These are phyloP conservation scores for Neurospora africana DNA, from an alignment of 495 filamentous ascomycete species.

Conservation along the genomic window DNA sequence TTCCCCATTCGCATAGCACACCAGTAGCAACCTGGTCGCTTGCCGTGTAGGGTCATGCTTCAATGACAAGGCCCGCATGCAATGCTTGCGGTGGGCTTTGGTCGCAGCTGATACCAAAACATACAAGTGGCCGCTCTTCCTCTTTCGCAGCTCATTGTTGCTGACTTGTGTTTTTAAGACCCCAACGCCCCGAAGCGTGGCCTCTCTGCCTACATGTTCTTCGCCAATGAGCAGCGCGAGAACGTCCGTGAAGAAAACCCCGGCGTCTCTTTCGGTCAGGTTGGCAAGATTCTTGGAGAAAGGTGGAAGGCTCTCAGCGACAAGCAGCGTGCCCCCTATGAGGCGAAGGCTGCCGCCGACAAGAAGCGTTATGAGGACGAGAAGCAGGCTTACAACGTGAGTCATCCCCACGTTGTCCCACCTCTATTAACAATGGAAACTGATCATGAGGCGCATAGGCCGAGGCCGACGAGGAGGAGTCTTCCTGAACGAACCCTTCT, in stretches of 20 bases:
- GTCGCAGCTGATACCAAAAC: not conserved
- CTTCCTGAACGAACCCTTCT: conserved; percentile 21
- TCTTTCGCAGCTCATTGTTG: not conserved
- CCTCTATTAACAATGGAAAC: conserved; percentile 12
- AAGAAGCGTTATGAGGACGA: conserved; percentile 99
- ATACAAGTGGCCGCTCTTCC: not conserved
- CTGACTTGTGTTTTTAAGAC: conserved; percentile 41
- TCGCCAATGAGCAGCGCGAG: conserved; percentile 97
- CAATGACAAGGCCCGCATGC: conserved; percentile 46
- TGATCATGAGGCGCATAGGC: conserved; percentile 31
- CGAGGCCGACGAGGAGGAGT: conserved; percentile 36
- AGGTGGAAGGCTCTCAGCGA: conserved; percentile 92
- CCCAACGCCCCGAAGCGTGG: conserved; percentile 98
- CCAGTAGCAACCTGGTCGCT: conserved; percentile 31
- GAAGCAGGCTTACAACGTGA: conserved; percentile 85
- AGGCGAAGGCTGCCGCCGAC: conserved; percentile 87
- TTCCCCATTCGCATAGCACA: conserved; percentile 1
- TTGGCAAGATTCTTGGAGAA: conserved; percentile 95
- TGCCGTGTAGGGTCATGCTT: conserved; percentile 66
- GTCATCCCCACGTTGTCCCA: conserved; percentile 16
- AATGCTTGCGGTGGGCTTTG: conserved; percentile 37
- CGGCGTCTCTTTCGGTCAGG: conserved; percentile 93
- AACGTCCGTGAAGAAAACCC: conserved; percentile 98
- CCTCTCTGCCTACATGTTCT: conserved; percentile 99
- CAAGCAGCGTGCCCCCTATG: conserved; percentile 83